Evolutionary conservation across 805 yeast genomes (phyloP).

Genomic region (Myxozyma melibiosi): DNA sequence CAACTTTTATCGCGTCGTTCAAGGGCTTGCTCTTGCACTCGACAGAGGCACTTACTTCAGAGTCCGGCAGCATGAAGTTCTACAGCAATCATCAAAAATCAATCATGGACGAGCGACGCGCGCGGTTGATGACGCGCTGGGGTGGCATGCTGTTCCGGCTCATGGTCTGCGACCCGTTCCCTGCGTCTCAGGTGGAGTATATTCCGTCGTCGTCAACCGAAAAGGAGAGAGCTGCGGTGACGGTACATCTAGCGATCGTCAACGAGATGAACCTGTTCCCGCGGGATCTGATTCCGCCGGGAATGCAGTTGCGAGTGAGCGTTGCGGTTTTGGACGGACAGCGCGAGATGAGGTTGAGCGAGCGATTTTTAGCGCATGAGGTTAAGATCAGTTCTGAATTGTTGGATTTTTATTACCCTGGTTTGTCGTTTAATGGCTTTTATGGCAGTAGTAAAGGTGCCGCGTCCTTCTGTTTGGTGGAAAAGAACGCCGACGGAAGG

Average conservation of each 20-base stretch:
- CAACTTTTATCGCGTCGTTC: not conserved
- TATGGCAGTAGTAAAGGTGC: conserved; percentile 23
- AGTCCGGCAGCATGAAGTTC: not conserved
- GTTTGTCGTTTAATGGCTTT: conserved; percentile 15
- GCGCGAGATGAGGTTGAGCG: not conserved
- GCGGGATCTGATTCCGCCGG: conserved; percentile 3
- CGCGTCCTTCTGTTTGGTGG: conserved; percentile 1
- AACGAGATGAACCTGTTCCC: conserved; percentile 32
- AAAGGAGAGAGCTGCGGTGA: not conserved
- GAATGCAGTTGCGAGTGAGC: not conserved
- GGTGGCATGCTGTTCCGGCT: conserved; percentile 19
- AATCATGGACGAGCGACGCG: not conserved
- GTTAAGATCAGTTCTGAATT: not conserved
- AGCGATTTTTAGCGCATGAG: not conserved
- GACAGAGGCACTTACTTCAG: not conserved
- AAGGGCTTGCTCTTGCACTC: not conserved
- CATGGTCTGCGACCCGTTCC: conserved; percentile 20
- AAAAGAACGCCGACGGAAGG: not conserved
- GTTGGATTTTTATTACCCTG: conserved; percentile 16
- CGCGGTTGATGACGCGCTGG: not conserved
- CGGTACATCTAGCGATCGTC: conserved; percentile 24
- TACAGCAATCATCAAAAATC: not conserved
- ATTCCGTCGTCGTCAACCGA: not conserved
- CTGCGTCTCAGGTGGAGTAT: conserved; percentile 4
- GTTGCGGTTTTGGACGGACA: not conserved